Conservation (phyloP, 176 grass and related monocot species). For the Hordeum marinum region DNA sequence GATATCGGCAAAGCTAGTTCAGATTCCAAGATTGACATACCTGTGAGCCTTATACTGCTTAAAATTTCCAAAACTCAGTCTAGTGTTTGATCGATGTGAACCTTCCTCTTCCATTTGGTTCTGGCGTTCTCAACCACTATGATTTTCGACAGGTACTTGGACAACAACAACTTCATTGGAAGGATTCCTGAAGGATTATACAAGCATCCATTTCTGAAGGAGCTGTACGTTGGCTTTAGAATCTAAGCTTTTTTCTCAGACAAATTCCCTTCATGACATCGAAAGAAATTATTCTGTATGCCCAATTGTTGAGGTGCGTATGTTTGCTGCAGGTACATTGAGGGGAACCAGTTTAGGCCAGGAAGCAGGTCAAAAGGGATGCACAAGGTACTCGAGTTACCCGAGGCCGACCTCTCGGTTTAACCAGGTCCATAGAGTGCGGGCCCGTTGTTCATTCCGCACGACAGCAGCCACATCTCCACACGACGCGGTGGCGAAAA, state of each 20-base stretch:
- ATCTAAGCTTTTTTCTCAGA: neutral
- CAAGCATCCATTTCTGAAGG: conserved; percentile 86
- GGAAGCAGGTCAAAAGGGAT: conserved; percentile 74
- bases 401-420: conserved; percentile 66
- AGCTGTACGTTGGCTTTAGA: conserved; percentile 60
- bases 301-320: no score
- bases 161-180: conserved; percentile 86
- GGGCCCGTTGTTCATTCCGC: neutral
- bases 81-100: neutral
- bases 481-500: neutral
- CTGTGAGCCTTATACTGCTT: conserved; percentile 52
- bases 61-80: neutral
- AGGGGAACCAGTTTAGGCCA: conserved; percentile 87
- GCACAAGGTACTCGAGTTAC: conserved; percentile 86
- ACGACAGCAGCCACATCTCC: neutral
- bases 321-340: conserved; percentile 58
- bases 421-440: conserved; percentile 19
- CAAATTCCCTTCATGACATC: neutral
- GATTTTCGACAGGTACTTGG: conserved; percentile 61
- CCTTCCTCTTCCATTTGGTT: neutral
- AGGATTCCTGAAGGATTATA: conserved; percentile 91
- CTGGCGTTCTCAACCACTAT: neutral
- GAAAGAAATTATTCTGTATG: no score
- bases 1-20: conserved; percentile 68
- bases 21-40: conserved; percentile 83